Percentiles rank a stretch among this genome's conserved stretches.
phyloP scores from a whole-genome alignment of 768 basidiomycete genomes.

The Termitomyces sp. region DNA sequence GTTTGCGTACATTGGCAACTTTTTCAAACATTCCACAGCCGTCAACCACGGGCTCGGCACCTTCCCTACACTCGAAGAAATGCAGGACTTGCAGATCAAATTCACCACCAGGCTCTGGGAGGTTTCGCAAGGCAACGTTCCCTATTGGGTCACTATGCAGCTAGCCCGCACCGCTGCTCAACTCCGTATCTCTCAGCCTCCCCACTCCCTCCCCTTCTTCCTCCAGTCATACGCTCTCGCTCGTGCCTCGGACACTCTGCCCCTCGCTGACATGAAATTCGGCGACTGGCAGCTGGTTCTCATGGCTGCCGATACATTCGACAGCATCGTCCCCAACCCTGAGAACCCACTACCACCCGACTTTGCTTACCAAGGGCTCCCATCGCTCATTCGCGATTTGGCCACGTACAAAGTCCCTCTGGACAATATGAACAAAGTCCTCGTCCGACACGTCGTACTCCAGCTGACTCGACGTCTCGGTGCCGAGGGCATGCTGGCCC shows the following conservation, averaged over 20 bases:
- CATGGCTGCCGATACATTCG: conserved; percentile 36
- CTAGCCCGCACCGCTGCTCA: conserved; percentile 31
- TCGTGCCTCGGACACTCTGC: conserved; percentile 23
- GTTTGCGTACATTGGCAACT: conserved; percentile 11
- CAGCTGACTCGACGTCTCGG: conserved; percentile 23
- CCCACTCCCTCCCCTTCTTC: conserved; percentile 34
- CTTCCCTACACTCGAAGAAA: conserved; percentile 8
- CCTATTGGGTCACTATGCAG: conserved; percentile 28
- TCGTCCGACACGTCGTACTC: conserved; percentile 26
- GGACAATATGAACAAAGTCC: conserved; percentile 20
- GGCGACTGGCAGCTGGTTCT: conserved; percentile 48
- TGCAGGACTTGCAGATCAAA: conserved; percentile 18
- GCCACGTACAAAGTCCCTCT: conserved; percentile 29
- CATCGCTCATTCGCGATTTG: conserved; percentile 41
- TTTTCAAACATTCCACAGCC: neutral
- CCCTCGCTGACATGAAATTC: conserved; percentile 26
- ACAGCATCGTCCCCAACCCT: conserved; percentile 26
- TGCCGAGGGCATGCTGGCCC: conserved; percentile 20
- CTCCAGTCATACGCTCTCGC: conserved; percentile 45
- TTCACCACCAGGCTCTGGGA: conserved; percentile 25
- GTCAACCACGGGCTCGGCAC: neutral
- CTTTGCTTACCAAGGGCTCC: conserved; percentile 37
- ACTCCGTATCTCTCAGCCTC: conserved; percentile 30
- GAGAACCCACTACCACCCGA: conserved; percentile 23
- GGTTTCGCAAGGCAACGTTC: conserved; percentile 14